These are phyloP conservation scores for Cercospora janseana DNA, from an alignment of 2,329 filamentous ascomycete genomes.

Conservation along the genomic window DNA sequence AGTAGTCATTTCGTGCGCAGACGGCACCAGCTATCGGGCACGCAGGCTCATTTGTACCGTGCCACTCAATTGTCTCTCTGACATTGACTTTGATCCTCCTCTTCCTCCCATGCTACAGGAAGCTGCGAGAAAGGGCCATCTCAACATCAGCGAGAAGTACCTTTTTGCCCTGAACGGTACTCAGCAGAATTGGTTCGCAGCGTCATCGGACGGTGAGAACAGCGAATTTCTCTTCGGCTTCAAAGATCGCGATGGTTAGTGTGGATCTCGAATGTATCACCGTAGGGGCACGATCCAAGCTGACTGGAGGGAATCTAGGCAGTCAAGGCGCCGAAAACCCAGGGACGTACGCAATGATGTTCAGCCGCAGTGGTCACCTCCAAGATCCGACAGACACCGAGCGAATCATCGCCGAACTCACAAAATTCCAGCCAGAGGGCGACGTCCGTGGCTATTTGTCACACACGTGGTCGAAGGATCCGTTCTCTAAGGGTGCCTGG, in stretches of 20 bases:
- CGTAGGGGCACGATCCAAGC: no score
- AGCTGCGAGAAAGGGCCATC: constrained; percentile 32
- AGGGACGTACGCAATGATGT: no score
- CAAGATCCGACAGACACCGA: no score
- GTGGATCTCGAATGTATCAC: not conserved
- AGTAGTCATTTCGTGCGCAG: no score
- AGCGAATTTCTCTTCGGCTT: constrained; percentile 12
- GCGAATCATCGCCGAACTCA: no score
- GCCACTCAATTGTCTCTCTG: constrained; percentile 25
- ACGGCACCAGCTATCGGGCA: constrained; percentile 3
- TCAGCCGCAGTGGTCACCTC: no score
- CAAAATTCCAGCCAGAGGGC: no score
- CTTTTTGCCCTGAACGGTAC: constrained; percentile 23
- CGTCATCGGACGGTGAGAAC: not conserved
- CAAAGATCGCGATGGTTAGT: constrained; percentile 13
- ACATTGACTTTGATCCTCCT: constrained; percentile 34
- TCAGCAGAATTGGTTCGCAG: constrained; percentile 3
- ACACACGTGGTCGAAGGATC: constrained; percentile 33
- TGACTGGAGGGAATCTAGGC: no score
- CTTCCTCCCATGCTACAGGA: constrained; percentile 28
- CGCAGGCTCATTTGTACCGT: constrained; percentile 25
- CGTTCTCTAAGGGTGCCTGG: constrained; percentile 35
- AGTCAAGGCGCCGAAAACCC: no score
- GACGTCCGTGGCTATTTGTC: no score
- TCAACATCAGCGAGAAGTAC: constrained; percentile 36